Conservation (phyloP, 148 eudicot species). For the Rhododendron mucronatum region DNA sequence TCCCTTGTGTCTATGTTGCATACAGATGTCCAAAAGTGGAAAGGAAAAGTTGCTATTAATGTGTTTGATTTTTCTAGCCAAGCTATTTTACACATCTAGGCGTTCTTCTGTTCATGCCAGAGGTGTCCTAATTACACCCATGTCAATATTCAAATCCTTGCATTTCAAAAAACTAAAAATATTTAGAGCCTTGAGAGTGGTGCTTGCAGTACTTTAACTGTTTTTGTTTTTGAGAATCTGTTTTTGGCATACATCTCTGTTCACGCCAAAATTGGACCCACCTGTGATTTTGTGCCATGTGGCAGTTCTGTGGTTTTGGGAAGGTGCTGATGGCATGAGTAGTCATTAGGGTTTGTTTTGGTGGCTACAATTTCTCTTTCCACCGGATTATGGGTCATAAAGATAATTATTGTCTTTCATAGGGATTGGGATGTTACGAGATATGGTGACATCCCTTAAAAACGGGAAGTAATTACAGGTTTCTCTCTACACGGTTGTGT, state of each 20-base stretch:
- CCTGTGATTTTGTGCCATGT: background rate
- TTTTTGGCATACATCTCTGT: background rate
- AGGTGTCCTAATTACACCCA: background rate
- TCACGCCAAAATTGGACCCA: background rate
- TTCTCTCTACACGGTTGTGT: background rate
- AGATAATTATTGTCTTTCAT: background rate
- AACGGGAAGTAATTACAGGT: background rate
- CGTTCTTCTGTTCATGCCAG: background rate
- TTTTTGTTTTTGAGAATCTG: background rate
- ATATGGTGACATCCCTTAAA: background rate
- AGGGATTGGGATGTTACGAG: background rate
- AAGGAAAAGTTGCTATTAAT: background rate
- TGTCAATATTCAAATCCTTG: constrained; percentile 4
- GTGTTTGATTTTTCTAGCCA: background rate
- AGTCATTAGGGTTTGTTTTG: background rate
- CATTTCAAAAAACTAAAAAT: background rate
- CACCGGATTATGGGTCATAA: background rate
- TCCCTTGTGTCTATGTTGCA: background rate
- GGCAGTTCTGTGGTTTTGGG: background rate
- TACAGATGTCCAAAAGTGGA: background rate
- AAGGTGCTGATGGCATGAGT: background rate
- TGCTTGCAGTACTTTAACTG: background rate
- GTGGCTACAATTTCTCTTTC: background rate
- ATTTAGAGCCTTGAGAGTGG: background rate
- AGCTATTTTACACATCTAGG: background rate